These are phyloP conservation scores for Malassezia sympodialis DNA, from an alignment of 1,284 basidiomycete species.

Conservation along the genomic window DNA sequence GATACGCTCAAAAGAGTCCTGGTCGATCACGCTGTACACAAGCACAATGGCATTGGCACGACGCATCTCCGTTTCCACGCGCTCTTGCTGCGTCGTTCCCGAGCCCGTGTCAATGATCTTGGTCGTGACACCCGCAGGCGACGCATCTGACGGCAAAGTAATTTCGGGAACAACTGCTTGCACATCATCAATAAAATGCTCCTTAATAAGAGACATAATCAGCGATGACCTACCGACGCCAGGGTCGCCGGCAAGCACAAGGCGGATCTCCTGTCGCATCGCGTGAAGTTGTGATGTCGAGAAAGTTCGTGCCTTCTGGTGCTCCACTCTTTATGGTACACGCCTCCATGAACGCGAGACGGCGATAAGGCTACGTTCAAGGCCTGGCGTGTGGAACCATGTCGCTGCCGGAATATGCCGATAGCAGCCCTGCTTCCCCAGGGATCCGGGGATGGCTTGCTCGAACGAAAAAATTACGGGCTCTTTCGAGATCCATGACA, in stretches of 20 bases:
- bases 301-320: not conserved
- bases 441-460: not conserved
- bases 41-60: constrained; percentile 96
- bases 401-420: not conserved
- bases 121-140: constrained; percentile 42
- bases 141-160: constrained; percentile 41
- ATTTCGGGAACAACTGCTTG: constrained; percentile 48
- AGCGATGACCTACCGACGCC: constrained; percentile 49
- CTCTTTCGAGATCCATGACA: not conserved
- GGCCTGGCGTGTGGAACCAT: not conserved
- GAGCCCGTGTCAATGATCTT: constrained; percentile 42
- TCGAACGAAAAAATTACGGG: not conserved
- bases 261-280: constrained; percentile 80
- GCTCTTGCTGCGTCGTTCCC: constrained; percentile 63
- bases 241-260: constrained; percentile 88
- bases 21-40: constrained; percentile 85
- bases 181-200: constrained; percentile 79
- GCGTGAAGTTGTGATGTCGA: not conserved
- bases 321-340: not conserved
- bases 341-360: not conserved
- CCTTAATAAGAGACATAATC: constrained; percentile 58
- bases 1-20: constrained; percentile 89
- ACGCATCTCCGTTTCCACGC: constrained; percentile 85
- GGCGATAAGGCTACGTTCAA: not conserved
- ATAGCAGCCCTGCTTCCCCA: not conserved